phyloP scores from a whole-genome alignment of 164 flowering plant species.

The Kingdonia uniflora region DNA sequence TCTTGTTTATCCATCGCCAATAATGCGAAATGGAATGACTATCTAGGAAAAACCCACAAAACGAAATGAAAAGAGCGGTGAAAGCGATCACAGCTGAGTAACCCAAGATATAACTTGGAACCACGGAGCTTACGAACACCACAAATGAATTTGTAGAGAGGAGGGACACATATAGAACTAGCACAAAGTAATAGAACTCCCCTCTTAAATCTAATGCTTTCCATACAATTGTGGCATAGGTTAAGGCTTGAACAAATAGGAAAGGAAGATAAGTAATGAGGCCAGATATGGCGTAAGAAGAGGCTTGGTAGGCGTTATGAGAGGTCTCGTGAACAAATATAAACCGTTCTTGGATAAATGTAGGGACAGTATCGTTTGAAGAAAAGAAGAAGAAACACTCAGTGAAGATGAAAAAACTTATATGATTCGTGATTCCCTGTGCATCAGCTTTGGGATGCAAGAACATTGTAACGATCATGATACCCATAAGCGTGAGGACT shows the following conservation, averaged over 20 bases:
- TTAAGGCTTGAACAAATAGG: constrained; percentile 44
- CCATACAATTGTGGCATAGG: constrained; percentile 50
- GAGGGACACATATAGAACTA: constrained; percentile 47
- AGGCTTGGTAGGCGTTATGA: constrained; percentile 65
- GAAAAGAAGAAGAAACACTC: constrained; percentile 73
- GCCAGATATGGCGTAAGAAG: constrained; percentile 56
- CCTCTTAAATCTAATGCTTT: constrained; percentile 34
- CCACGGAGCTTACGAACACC: constrained; percentile 60
- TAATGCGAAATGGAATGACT: constrained; percentile 34
- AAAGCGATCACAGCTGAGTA: constrained; percentile 73
- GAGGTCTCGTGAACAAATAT: constrained; percentile 62
- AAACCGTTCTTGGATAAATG: constrained; percentile 69
- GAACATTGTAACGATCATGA: constrained; percentile 82
- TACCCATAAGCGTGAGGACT: constrained; percentile 57
- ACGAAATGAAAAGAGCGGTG: constrained; percentile 67
- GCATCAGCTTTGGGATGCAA: constrained; percentile 21
- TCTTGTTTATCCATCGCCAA: constrained; percentile 61
- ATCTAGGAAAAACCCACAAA: constrained; percentile 62
- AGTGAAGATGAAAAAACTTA: constrained; percentile 74
- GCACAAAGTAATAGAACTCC: constrained; percentile 37
- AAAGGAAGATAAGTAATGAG: constrained; percentile 67
- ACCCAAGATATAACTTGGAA: constrained; percentile 60
- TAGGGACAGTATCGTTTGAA: constrained; percentile 71
- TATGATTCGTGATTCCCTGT: constrained; percentile 56
- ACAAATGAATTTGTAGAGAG: constrained; percentile 68